These are phyloP conservation scores for Blastocystis sp. DNA, from an alignment of 352 stramenopile genomes.

Conservation along the genomic window DNA sequence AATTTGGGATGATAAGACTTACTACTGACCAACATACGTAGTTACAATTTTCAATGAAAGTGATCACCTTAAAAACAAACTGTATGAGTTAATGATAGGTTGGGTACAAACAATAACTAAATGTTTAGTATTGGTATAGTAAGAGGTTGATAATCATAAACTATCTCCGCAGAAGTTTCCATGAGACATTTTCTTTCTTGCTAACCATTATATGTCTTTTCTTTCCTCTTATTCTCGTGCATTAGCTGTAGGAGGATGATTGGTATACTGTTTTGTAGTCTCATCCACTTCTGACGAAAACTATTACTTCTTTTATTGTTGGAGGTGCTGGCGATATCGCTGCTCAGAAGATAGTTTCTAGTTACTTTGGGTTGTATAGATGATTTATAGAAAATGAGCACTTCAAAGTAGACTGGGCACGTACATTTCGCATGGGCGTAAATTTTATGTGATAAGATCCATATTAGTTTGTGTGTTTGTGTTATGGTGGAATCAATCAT, in stretches of 20 bases:
- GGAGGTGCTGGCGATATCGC: constrained; percentile 46
- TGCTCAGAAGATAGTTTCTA: constrained; percentile 32
- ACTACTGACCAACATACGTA: too few relatives aligned
- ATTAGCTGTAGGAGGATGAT: not conserved
- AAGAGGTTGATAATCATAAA: too few relatives aligned
- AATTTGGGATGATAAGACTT: too few relatives aligned
- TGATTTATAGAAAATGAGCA: constrained; percentile 1
- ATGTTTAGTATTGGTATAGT: too few relatives aligned
- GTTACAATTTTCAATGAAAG: too few relatives aligned
- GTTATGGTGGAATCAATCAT: constrained; percentile 62
- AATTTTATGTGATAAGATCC: not conserved
- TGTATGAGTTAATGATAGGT: too few relatives aligned
- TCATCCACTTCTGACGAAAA: constrained; percentile 58
- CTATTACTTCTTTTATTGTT: constrained; percentile 24
- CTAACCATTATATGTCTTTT: not conserved
- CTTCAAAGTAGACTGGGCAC: constrained; percentile 52
- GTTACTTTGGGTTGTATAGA: not conserved
- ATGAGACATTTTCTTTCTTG: too few relatives aligned
- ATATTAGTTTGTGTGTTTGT: constrained; percentile 60
- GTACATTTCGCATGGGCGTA: constrained; percentile 54
- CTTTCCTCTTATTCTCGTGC: constrained; percentile 27
- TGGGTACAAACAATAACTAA: too few relatives aligned
- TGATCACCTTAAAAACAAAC: too few relatives aligned
- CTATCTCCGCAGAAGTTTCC: too few relatives aligned
- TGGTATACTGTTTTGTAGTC: not conserved